phyloP scores from a whole-genome alignment of 2,329 filamentous ascomycete species.

The Reticulascus tulasneorum region DNA sequence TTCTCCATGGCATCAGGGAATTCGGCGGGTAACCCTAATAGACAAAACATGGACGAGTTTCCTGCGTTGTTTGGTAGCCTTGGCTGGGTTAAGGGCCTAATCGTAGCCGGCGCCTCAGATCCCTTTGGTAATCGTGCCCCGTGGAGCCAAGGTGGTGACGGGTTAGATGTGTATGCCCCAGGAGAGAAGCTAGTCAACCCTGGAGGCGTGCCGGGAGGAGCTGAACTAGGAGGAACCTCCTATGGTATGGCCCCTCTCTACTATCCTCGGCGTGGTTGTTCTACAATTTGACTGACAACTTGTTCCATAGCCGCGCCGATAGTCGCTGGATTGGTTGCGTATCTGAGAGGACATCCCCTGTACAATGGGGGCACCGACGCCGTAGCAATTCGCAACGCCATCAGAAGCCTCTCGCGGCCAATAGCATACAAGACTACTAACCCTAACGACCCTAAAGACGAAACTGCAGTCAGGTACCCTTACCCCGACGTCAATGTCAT shows the following conservation, averaged over 20 bases:
- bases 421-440: too few species aligned
- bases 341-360: conserved; percentile 1
- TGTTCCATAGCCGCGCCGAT: neutral
- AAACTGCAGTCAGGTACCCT: too few species aligned
- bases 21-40: neutral
- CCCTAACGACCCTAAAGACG: neutral
- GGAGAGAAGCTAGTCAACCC: neutral
- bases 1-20: neutral
- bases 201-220: neutral
- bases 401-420: neutral
- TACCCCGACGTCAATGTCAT: too few species aligned
- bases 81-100: neutral
- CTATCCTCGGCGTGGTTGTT: neutral
- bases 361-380: too few species aligned
- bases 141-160: neutral
- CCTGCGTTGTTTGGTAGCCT: too few species aligned
- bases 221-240: neutral
- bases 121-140: neutral
- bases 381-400: neutral
- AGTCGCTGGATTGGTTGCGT: neutral
- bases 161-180: neutral
- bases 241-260: neutral
- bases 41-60: neutral
- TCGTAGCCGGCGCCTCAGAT: neutral
- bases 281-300: neutral